Conservation (phyloP, 768 basidiomycete genomes). For the Termitomyces bulborhizus region DNA sequence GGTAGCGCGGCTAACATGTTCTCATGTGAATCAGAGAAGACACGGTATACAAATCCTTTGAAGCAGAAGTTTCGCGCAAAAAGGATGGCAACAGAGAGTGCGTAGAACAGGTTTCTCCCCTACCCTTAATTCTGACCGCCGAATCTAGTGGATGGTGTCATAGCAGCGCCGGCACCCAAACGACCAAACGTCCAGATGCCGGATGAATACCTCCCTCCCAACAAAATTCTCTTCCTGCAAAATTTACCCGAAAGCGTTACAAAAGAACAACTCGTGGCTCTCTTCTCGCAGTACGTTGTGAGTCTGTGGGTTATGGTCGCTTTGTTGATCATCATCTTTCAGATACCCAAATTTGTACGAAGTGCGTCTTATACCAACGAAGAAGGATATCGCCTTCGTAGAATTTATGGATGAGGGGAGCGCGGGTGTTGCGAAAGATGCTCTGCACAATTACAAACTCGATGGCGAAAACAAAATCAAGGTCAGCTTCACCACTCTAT, state of each 20-base stretch:
- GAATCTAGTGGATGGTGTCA: slow-evolving; percentile 58
- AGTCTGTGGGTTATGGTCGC: background rate
- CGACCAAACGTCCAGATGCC: slow-evolving; percentile 93
- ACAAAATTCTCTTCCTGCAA: slow-evolving; percentile 98
- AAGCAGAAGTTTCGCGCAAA: slow-evolving; percentile 83
- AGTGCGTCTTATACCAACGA: slow-evolving; percentile 97
- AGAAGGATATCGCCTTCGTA: slow-evolving; percentile 97
- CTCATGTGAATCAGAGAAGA: slow-evolving; percentile 43
- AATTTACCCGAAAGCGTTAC: slow-evolving; percentile 91
- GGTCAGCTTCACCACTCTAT: slow-evolving; percentile 32
- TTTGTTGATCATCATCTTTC: background rate
- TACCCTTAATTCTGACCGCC: slow-evolving; percentile 7
- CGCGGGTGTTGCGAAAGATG: slow-evolving; percentile 89
- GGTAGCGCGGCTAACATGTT: slow-evolving; percentile 2
- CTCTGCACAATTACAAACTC: slow-evolving; percentile 94
- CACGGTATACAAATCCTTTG: slow-evolving; percentile 85
- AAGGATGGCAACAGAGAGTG: slow-evolving; percentile 76
- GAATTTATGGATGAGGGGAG: slow-evolving; percentile 93
- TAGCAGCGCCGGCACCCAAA: slow-evolving; percentile 60
- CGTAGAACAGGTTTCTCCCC: slow-evolving; percentile 14
- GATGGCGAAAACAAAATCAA: slow-evolving; percentile 99
- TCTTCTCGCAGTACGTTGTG: slow-evolving; percentile 75
- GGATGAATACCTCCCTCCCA: slow-evolving; percentile 98
- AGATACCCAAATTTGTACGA: slow-evolving; percentile 96
- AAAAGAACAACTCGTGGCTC: slow-evolving; percentile 83